Evolutionary conservation across 768 basidiomycete species (phyloP).

Genomic region (Tricholoma flavovirens): DNA sequence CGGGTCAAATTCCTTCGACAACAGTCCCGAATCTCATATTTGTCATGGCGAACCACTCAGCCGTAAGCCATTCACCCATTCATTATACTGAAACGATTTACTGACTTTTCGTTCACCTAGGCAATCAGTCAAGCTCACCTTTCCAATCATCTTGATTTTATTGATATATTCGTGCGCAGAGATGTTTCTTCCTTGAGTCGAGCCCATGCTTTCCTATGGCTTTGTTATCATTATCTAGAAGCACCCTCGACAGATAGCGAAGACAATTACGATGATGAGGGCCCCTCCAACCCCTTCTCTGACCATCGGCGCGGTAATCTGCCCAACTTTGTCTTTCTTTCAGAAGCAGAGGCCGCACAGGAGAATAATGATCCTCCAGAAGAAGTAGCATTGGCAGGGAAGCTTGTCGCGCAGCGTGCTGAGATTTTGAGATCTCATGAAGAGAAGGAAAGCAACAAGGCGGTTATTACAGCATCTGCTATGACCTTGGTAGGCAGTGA

Average conservation of each 20-base stretch:
- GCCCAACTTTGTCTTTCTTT: constrained; percentile 34
- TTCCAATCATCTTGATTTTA: constrained; percentile 64
- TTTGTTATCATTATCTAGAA: constrained; percentile 78
- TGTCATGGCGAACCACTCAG: constrained; percentile 56
- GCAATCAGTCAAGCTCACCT: constrained; percentile 62
- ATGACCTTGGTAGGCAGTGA: constrained; percentile 18
- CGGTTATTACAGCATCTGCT: constrained; percentile 7
- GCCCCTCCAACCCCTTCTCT: constrained; percentile 53
- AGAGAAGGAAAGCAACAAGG: constrained; percentile 22
- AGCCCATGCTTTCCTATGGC: constrained; percentile 78
- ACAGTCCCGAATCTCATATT: constrained; percentile 69
- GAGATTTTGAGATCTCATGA: constrained; percentile 31
- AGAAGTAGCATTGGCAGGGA: constrained; percentile 32
- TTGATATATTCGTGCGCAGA: constrained; percentile 74
- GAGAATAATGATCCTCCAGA: constrained; percentile 46
- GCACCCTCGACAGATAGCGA: constrained; percentile 25
- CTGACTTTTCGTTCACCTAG: constrained; percentile 36
- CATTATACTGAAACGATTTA: neutral
- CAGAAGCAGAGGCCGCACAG: constrained; percentile 29
- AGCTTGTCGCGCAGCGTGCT: constrained; percentile 34
- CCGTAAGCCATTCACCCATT: constrained; percentile 28
- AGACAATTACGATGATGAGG: constrained; percentile 36
- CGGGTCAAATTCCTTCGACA: constrained; percentile 56
- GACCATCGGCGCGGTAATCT: constrained; percentile 35
- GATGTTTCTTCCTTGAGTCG: constrained; percentile 71